Conservation (phyloP, 2,329 filamentous ascomycete genomes). For the Beauveria sp. region DNA sequence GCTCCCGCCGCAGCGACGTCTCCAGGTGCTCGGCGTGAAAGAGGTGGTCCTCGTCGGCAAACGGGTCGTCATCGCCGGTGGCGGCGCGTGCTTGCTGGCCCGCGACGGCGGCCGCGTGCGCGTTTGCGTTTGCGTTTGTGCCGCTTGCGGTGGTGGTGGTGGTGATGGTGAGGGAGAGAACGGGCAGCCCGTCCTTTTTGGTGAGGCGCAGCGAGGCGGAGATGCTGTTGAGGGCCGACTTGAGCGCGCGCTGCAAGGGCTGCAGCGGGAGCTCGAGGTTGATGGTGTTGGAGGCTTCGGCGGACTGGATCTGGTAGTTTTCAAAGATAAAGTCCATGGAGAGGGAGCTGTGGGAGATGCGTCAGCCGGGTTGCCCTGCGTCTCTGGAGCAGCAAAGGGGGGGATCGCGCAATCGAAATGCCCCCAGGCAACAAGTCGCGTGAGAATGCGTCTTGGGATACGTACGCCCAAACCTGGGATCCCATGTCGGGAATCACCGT, state of each 20-base stretch:
- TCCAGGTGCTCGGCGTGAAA: slow-evolving; percentile 46
- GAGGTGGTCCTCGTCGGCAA: slow-evolving; percentile 36
- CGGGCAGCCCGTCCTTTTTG: slow-evolving; percentile 80
- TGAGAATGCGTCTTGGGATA: slow-evolving; percentile 18
- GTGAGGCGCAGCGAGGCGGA: slow-evolving; percentile 82
- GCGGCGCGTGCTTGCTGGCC: slow-evolving; percentile 19
- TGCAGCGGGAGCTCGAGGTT: slow-evolving; percentile 92
- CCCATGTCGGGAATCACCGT: slow-evolving; percentile 93
- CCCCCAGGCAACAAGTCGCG: too few species aligned
- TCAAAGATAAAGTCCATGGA: slow-evolving; percentile 80
- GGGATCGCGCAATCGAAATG: background rate
- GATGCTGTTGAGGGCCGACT: slow-evolving; percentile 73
- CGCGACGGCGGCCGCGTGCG: slow-evolving; percentile 23
- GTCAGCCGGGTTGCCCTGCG: background rate
- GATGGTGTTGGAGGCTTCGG: slow-evolving; percentile 76
- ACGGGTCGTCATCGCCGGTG: slow-evolving; percentile 27
- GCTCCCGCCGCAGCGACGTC: slow-evolving; percentile 56
- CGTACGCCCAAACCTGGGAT: slow-evolving; percentile 91
- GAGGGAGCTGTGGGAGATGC: slow-evolving; percentile 41
- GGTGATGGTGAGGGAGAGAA: slow-evolving; percentile 84
- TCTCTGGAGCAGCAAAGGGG: background rate
- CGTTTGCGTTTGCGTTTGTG: slow-evolving; percentile 22
- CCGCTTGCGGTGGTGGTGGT: slow-evolving; percentile 54
- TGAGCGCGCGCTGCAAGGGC: slow-evolving; percentile 82
- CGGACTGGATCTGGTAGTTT: slow-evolving; percentile 77